Evolutionary conservation across 805 yeast genomes (phyloP), one percentile per base, ranked within the genome.

Genomic region (Priceomyces carsonii): DNA sequence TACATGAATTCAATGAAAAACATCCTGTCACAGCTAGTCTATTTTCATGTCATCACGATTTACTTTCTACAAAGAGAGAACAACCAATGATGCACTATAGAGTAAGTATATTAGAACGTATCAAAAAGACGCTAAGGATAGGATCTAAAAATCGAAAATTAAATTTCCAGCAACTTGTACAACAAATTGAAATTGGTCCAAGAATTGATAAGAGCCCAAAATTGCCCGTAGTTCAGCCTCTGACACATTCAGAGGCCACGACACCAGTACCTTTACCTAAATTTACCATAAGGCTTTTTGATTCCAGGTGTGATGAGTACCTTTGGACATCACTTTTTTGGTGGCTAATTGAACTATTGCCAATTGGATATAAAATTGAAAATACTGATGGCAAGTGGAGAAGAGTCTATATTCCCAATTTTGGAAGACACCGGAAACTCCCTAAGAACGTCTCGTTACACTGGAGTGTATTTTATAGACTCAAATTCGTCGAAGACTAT

Each of bases 261-360:
- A 3, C 8, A 17, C 13, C 9, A 16, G n/a, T 21, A 8, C 19
- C 18, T 17, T 21, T 18, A 21, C 42, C 40, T 17, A 21, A 26
- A 20, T 12, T 3, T 1, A 41, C 66, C 8, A 38, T 63, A 5
- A 14, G 28, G 4, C 50, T 60, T 6, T 61, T 55, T 46, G 74
- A 66, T 44, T 66, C 71, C 5, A 46, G 69, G 21, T 77, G 76
- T 1, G 53, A 53, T 20, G 53, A 51, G 16, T 32, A 55, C 3
- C 13, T 57, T 1, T 25, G 45, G 5, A 29, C 33, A 10, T 39
- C 69, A 0, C 14, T 76, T 0, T 43, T 63, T 5, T 82, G 87
- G 87, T 81, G 86, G 86, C 3, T 72, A 3, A 50, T 78, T 8
- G 89, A 82, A 44, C 54, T 75, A 10, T 40, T 82, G n/a, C 87